Evolutionary conservation across 148 eudicot species (phyloP).

Genomic region (Hydrangea macrophylla): DNA sequence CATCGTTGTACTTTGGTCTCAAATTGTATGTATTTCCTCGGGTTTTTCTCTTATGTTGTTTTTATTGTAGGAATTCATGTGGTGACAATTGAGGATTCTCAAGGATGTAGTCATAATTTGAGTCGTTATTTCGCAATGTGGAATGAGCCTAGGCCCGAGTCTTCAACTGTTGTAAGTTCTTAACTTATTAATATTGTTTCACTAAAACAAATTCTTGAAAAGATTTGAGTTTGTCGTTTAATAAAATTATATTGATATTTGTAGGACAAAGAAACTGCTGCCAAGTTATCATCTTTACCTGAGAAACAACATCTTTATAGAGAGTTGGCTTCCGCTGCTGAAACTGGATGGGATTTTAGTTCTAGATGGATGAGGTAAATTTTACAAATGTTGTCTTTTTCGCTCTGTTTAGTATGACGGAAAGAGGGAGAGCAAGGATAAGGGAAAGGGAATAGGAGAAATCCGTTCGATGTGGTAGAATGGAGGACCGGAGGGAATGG

Average conservation of each 20-base stretch:
- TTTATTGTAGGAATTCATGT: slow-evolving; percentile 60
- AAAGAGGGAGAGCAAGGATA: no score
- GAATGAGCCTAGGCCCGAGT: slow-evolving; percentile 93
- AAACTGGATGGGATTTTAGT: slow-evolving; percentile 98
- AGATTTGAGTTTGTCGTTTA: neutral
- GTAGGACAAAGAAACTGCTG: slow-evolving; percentile 77
- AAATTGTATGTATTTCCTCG: neutral
- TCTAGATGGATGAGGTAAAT: slow-evolving; percentile 98
- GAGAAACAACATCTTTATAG: slow-evolving; percentile 61
- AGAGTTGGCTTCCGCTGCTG: slow-evolving; percentile 86
- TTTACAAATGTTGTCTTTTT: neutral
- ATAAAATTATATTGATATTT: neutral
- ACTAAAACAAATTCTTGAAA: neutral
- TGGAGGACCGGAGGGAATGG: no score
- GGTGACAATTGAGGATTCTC: slow-evolving; percentile 57
- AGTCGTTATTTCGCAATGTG: slow-evolving; percentile 91
- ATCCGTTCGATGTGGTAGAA: no score
- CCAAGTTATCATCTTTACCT: slow-evolving; percentile 32
- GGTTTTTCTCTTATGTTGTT: neutral
- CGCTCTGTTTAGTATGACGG: neutral
- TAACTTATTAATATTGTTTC: neutral
- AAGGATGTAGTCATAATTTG: slow-evolving; percentile 48
- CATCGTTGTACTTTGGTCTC: neutral
- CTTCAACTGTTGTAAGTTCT: slow-evolving; percentile 61
- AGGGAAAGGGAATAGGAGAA: no score